Base-by-base conservation (phyloP, 257 asterid species). In the Paulownia fortunei region DNA sequence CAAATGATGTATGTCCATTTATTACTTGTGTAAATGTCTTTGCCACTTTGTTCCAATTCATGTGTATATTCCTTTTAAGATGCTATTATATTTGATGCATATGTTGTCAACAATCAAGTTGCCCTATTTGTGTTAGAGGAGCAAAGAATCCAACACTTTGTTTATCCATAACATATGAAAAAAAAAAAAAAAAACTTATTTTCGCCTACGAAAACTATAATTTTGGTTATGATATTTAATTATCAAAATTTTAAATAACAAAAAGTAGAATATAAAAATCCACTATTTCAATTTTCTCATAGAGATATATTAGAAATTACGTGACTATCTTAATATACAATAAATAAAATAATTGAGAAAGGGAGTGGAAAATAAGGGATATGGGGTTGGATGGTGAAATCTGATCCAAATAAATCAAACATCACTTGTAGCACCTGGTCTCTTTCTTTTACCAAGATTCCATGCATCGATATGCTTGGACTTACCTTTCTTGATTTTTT, bases 401-500 rank as follows among this genome's bases (percentile, higher is more conserved):
- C 55, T 59, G 23, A 42, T 78, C 71, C 72, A 69, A 46, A 67
- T 39, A 27, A 19, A 52, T 16, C 36, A 49, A 65, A 56, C 69
- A 56, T 67, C 76, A 76, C 18, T 21, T 65, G 42, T 4, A 63
- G 73, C 23, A 34, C 55, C 75, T 72, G 46, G 44, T 23, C 69
- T 23, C 42, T 24, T 23, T 49, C 79, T 61, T n/a, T 76, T 37
- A 66, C 5, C 60, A 68, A 68, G 64, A 66, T 77, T 69, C 66
- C 64, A 30, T 61, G 60, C 71, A 60, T 46, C 21, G 58, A 58
- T 59, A 18, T 42, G 21, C n/a, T 36, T 65, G 19, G 64, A 71
- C 13, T 47, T 67, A 12, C 41, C 15, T 71, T 51, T 37, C 39
- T 13, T 74, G 23, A 30, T 8, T 23, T 32, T 21, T 1, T 2